Base-by-base conservation (phyloP, 2,329 filamentous ascomycete species). In the Tolypocladium endophyticum region DNA sequence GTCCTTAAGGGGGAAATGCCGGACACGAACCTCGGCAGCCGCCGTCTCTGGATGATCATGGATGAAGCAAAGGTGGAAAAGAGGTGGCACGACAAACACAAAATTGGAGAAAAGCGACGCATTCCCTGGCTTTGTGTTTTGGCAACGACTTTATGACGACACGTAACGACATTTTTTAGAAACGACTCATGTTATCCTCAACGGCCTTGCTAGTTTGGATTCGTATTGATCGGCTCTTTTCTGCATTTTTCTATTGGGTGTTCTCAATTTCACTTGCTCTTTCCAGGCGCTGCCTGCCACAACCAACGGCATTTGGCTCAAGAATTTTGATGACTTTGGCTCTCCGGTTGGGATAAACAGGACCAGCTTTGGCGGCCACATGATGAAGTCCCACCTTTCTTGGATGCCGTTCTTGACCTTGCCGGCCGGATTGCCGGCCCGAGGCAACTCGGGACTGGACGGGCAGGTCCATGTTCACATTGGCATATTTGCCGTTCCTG, bases 1-100 rank as follows among this genome's bases (percentile, higher is more conserved):
- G 63, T 71, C 67, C 66, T 64, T 50, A 39, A 39, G 62, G 66
- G 59, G 68, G 67, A 71, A 67, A 71, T 70, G 52, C 68, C 65
- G 66, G 66, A 63, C 59, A 64, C 58, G 60, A 59, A 25, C 58
- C 57, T 57, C 53, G 57, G 60, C 54, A 60, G 58, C 55, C 58
- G 39, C 55, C 59, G 39, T 56, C 53, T 50, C 56, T 57, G 58
- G 60, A 61, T 53, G 56, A 63, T n/a, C 30, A 53, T 35, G 30
- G 58, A 60, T 45, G 55, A 59, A 61, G 28, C 56, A 58, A 60
- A 20, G 56, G 38, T n/a, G 41, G 36, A 55, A 55, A 45, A 56
- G 55, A 41, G 23, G 56, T 39, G 39, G 38, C 56, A 59, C 60
- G 55, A 57, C 52, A 16, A 56, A 43, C 45, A 54, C 38, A 38